phyloP scores from a whole-genome alignment of 2,329 filamentous ascomycete species.

The Pseudogymnoascus sp. region DNA sequence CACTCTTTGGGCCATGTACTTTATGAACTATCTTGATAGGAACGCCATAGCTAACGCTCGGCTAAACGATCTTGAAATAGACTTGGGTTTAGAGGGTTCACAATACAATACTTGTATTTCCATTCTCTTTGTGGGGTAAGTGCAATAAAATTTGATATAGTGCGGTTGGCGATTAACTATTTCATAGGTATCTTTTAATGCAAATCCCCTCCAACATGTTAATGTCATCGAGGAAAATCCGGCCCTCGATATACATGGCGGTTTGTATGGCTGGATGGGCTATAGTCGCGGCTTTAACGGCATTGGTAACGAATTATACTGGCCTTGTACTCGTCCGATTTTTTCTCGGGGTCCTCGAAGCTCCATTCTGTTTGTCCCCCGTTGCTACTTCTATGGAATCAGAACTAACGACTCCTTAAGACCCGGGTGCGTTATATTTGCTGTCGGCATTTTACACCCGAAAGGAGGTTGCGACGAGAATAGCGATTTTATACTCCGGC shows the following conservation, averaged over 20 bases:
- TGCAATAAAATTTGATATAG: background rate
- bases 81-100: conserved; percentile 38
- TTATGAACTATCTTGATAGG: conserved; percentile 38
- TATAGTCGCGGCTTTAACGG: conserved; percentile 31
- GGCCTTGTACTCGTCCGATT: conserved; percentile 32
- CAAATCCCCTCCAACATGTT: conserved; percentile 40
- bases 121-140: conserved; percentile 44
- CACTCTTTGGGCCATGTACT: conserved; percentile 34
- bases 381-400: background rate
- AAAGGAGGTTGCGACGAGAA: conserved; percentile 31
- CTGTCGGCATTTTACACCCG: conserved; percentile 30
- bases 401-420: background rate
- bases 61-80: conserved; percentile 44
- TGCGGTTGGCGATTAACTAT: background rate
- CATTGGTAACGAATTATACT: conserved; percentile 30
- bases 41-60: conserved; percentile 50
- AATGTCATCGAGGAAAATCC: conserved; percentile 31
- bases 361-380: conserved; percentile 20
- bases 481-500: conserved; percentile 31
- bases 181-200: conserved; percentile 35
- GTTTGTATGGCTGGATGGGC: conserved; percentile 35
- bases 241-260: conserved; percentile 25
- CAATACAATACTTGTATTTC: conserved; percentile 42
- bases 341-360: conserved; percentile 30
- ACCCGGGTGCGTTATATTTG: conserved; percentile 25